Evolutionary conservation across 805 yeast species (phyloP), one percentile per base, ranked within the genome.

Genomic region (Spathaspora passalidarum): DNA sequence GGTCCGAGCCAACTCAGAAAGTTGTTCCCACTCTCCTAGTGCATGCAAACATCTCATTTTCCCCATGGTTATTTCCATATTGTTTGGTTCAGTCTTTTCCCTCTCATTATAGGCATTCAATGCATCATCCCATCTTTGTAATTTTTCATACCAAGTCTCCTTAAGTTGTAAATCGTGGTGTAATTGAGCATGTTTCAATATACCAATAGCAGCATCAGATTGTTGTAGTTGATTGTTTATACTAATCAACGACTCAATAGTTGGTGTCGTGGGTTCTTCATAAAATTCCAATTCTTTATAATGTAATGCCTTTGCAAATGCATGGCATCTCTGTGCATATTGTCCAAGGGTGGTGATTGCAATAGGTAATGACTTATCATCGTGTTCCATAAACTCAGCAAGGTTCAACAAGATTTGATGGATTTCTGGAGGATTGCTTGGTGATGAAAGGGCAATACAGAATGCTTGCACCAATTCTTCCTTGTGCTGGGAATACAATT

Each of bases 111-210:
- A 94, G 0, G 97, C 97, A 40, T 80, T 78, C 49, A 94, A 71
- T 0, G 99, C 99, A 66, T 94, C 99, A 54, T 92, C 98, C 99
- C 99, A 94, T 51, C 98, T 75, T 59, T 90, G 97, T 37, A 94
- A 70, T 60, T 92, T 94, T 63, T 94, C 99, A 58, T 88, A 94
- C 99, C 99, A 94, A 0, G 97, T 88, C 65, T 94, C 99, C 59
- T 91, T 92, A 49, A 95, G 76, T 63, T 91, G 97, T 38, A 94
- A 70, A 46, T 86, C 89, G 58, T 92, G 96, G 51, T 88, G 92
- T 49, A 86, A 82, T 61, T 89, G 96, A 1, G 97, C 97, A 65
- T 91, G 95, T 58, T 90, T 92, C 55, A 94, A 74, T 45, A 94
- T 91, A 51, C 99, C 99, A 46, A 92, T 88, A 0, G 99, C 98